A percentile compares a stretch with the other conserved stretches of the same genome.
Conservation (phyloP, 768 basidiomycete species). For the Pholiota conissans region DNA sequence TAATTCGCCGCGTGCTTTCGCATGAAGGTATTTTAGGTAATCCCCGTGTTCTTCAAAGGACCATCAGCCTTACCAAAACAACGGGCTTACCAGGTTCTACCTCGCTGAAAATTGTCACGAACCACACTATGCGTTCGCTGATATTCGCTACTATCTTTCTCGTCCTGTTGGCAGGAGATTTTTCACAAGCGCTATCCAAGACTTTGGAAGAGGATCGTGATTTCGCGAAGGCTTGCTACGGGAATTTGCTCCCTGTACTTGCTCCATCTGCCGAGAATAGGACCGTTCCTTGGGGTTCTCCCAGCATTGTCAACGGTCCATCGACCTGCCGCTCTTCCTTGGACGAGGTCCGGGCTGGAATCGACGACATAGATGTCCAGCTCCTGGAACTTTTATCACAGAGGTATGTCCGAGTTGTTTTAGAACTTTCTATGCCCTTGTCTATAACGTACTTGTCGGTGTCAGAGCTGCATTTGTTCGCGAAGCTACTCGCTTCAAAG, state of each 20-base stretch:
- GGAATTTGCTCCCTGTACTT: conserved; percentile 15
- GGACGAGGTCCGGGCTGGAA: conserved; percentile 23
- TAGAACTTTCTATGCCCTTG: background rate
- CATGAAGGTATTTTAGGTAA: background rate
- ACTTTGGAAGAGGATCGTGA: background rate
- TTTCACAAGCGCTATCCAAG: background rate
- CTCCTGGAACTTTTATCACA: conserved; percentile 22
- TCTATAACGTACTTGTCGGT: background rate
- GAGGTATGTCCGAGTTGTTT: conserved; percentile 13
- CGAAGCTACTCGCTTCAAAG: conserved; percentile 27
- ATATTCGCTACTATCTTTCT: too few species aligned
- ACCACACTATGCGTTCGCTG: too few species aligned
- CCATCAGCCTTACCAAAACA: background rate
- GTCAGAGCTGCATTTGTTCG: conserved; percentile 24
- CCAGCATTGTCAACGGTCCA: conserved; percentile 15
- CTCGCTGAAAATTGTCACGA: background rate
- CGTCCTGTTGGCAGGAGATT: too few species aligned
- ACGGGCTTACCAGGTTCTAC: background rate
- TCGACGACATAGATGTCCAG: conserved; percentile 22
- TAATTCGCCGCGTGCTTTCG: background rate
- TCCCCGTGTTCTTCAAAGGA: background rate
- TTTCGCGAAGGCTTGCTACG: conserved; percentile 17
- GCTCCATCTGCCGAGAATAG: conserved; percentile 16
- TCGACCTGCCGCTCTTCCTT: conserved; percentile 24
- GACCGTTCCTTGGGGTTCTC: conserved; percentile 21